Evolutionary conservation across 108 stramenopile species (phyloP), one percentile per base, ranked within the genome.

Genomic region (Skeletonema menzelii): DNA sequence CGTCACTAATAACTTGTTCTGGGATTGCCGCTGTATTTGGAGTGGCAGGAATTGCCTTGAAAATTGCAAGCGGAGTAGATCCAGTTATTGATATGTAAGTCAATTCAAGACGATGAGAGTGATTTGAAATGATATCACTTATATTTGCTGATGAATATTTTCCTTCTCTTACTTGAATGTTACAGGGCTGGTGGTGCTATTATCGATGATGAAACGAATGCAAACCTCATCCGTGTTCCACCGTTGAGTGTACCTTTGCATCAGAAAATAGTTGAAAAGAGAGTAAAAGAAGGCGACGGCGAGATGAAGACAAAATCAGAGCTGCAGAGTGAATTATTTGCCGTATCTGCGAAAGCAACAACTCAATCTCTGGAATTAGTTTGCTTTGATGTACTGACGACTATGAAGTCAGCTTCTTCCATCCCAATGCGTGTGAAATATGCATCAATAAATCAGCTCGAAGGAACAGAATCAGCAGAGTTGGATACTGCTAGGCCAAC

Each of bases 21-120:
- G 92, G 89, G 10, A 90, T 93, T 75, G 83, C 90, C 5, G 89
- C 86, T 8, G 66, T 90, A 58, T 95, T 83, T 80, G 92, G 95
- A 8, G 73, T 95, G 63, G 84, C 80, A 24, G 83, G 88, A 0
- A 64, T 93, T 31, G 85, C 91, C 13, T 38, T 91, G 55, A 84
- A 87, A 55, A 79, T 89, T 47, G 84, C 83, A 20, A 61, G 83
- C 8, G 92, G 95, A 7, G 72, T 91, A 20, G 67, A 85, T 67
- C 85, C 92, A 31, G 53, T 60, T 14, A 81, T 78, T 26, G 95
- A 95, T 75, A 82, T 88, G 85, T 85, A 62, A 72, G 89, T 71
- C 14, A 31, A 19, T 26, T 4, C 27, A 38, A 17, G 27, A 8
- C 27, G 70, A 61, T 38, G 5, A 61, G 14, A 27, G 44, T 46